Base-by-base conservation (phyloP, 1,284 basidiomycete species). In the Coniophora puteana region DNA sequence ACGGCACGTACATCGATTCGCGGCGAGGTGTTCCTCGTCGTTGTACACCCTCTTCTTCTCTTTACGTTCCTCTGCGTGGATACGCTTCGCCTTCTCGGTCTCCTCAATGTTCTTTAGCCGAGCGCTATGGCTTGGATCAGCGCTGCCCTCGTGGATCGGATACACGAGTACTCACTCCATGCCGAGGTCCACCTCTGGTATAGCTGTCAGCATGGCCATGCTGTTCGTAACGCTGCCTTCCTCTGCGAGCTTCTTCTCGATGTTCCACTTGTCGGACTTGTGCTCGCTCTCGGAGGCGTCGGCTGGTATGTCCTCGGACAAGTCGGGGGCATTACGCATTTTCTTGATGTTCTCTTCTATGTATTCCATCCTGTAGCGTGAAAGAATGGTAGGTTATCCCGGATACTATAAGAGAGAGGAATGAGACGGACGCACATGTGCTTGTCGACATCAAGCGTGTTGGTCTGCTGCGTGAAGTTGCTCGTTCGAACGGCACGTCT, bases 391-490 rank as follows among this genome's bases (percentile, higher is more conserved):
- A n/a, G n/a, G n/a, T n/a, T n/a, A n/a, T 36, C 24, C 17, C 13
- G 8, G 40, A n/a, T 38, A 34, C n/a, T n/a, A n/a, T 12, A 14
- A 31, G 21, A 43, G 33, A 25, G 37, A 36, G 21, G 36, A 8
- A 38, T n/a, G 26, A 35, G 30, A 20, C 13, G 27, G 20, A 61
- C 87, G 33, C 45, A 94, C 94, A 98, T 98, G 59, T 98, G 95
- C 58, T 96, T 97, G 67, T 99, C 94, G 5, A 97, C 93, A 57
- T 97, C 94, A 10, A 98, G 74, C 2, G 83, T 82, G 57, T 96
- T 96, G 2, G 94, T 99, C 65, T 98, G 94, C 48, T 92, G 88
- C 0, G 95, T 98, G 60, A 99, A 97, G 67, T 97, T 96, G 66
- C 90, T 94, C 18, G 79, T 74, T 36, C 91, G 76, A 4, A 97